Evolutionary conservation across 768 basidiomycete species (phyloP), one percentile per base, ranked within the genome.

Genomic region (Leucocoprinus sp.): DNA sequence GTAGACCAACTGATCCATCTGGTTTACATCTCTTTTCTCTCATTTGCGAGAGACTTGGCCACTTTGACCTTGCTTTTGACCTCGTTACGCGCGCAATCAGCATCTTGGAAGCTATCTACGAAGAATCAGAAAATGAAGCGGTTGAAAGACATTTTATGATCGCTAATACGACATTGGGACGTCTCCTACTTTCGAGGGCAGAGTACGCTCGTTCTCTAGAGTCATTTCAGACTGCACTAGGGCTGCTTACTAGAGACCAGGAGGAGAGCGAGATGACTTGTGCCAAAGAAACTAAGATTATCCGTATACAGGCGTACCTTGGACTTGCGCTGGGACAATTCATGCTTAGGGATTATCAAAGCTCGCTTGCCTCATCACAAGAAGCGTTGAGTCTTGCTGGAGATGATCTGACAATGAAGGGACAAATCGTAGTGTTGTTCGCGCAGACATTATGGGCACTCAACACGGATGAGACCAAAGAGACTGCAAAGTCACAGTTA

Each of bases 51-150:
- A 74, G 81, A 42, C 65, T 98, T 4, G 85, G 82, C 9, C 83
- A 89, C 29, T 55, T 72, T 22, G 76, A 80, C 12, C 69, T 79
- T 22, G 87, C 80, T 5, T 64, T 71, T 12, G 62, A 68, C 19
- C 65, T 79, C 26, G 69, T 93, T 31, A 61, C 69, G 26, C 72
- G 71, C 22, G 80, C 85, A 0, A 87, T 90, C 11, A 49, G 61
- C 3, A 68, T 92, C 8, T 66, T 98, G n/a, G 95, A 98, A 61
- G 72, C 78, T 1, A 73, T 75, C 21, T 99, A 96, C 64, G 96
- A 99, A 60, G 80, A 84, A 43, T 77, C 76, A 11, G 96, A 99
- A 61, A 84, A 90, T 43, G 63, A 81, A 1, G 65, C 69, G 18
- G 77, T 90, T 8, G 96, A 97, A 62, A 66, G 70, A 40, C 81